Conservation (phyloP, 2,329 filamentous ascomycete species). For the Fusarium floridanum region DNA sequence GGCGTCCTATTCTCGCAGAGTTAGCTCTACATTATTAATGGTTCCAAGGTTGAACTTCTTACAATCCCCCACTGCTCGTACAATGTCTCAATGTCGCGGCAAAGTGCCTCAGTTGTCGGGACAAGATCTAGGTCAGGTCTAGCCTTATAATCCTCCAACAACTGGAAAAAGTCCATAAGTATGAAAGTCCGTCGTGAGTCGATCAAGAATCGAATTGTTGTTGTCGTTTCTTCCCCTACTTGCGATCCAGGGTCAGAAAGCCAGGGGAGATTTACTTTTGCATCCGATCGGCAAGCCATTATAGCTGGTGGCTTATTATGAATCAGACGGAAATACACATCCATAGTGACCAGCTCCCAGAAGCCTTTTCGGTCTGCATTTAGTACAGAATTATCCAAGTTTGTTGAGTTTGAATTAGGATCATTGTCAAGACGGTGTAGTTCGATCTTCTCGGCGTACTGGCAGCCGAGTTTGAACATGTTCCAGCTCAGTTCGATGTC, state of each 20-base stretch:
- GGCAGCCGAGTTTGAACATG: not conserved
- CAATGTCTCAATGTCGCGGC: not conserved
- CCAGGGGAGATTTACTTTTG: not conserved
- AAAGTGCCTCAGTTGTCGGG: not conserved
- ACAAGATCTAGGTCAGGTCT: not conserved
- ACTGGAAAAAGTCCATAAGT: not conserved
- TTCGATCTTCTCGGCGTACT: not conserved
- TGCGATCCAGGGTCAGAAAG: not conserved
- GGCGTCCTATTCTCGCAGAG: not conserved
- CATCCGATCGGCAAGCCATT: not conserved
- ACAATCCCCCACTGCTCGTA: not conserved
- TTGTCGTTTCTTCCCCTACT: not conserved
- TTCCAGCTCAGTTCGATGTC: not conserved
- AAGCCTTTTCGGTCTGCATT: slow-evolving; percentile 1
- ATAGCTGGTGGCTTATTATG: not conserved
- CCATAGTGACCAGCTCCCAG: not conserved
- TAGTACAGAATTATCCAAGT: not conserved
- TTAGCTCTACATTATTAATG: not conserved
- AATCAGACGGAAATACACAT: not conserved
- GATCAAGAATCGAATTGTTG: not conserved
- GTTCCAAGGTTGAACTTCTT: not conserved
- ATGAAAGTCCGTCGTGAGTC: not conserved
- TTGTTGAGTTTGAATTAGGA: not conserved
- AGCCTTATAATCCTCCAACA: not conserved
- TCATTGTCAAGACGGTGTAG: not conserved